Evolutionary conservation across 2,329 filamentous ascomycete genomes (phyloP).

Genomic region (Fusarium heterosporum): DNA sequence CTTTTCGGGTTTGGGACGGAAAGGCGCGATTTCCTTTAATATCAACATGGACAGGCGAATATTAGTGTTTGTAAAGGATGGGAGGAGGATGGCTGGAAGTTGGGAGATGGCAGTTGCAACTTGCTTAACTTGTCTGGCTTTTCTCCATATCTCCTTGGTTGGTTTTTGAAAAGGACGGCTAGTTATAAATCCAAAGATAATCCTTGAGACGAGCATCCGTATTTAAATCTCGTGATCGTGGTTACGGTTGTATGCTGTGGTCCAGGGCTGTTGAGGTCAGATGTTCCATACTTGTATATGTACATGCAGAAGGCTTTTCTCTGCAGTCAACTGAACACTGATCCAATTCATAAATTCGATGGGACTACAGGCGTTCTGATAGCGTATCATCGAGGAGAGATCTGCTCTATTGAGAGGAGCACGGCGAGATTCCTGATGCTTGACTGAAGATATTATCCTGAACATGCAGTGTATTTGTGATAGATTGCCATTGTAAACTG

Average conservation of each 20-base stretch:
- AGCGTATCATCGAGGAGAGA: no score
- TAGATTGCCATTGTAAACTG: no score
- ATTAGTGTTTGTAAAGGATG: constrained; percentile 17
- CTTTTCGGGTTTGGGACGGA: constrained; percentile 14
- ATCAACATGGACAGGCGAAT: constrained; percentile 28
- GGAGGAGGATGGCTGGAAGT: neutral
- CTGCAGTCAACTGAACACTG: no score
- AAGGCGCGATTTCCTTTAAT: constrained; percentile 16
- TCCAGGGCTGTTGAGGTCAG: no score
- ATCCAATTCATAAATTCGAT: no score
- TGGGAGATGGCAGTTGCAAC: neutral
- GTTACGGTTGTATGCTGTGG: neutral
- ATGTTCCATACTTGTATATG: no score
- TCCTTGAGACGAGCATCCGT: neutral
- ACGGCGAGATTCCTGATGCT: no score
- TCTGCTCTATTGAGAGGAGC: no score
- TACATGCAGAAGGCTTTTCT: no score
- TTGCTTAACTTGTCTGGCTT: constrained; percentile 6
- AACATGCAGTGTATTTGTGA: no score
- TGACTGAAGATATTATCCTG: no score
- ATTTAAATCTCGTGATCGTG: neutral
- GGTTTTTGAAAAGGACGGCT: constrained; percentile 7
- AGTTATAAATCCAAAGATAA: neutral
- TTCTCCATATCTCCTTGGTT: neutral
- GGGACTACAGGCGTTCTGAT: no score